Evolutionary conservation across 2,329 filamentous ascomycete genomes (phyloP).

Genomic region (Phialophora chinensis): DNA sequence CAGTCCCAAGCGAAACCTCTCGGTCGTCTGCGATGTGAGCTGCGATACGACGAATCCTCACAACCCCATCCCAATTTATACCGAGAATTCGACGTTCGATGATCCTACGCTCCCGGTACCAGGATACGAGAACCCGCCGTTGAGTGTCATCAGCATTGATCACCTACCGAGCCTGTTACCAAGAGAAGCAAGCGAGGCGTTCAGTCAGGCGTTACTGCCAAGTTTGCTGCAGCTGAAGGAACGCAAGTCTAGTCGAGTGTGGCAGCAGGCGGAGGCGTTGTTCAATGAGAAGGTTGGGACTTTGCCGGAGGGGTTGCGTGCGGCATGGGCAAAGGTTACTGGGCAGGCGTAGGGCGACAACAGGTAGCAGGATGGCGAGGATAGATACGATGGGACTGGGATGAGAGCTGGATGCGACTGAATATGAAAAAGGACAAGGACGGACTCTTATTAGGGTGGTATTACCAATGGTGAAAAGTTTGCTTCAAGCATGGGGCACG

Average conservation of each 20-base stretch:
- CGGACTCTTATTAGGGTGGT: not conserved
- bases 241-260: slow-evolving; percentile 73
- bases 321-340: slow-evolving; percentile 25
- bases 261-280: slow-evolving; percentile 81
- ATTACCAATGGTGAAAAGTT: not conserved
- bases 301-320: slow-evolving; percentile 56
- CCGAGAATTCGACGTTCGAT: slow-evolving; percentile 82
- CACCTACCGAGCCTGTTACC: slow-evolving; percentile 84
- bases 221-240: slow-evolving; percentile 79
- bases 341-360: slow-evolving; percentile 10
- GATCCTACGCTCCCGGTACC: slow-evolving; percentile 82
- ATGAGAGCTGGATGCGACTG: not conserved
- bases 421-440: not conserved
- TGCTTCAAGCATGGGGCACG: not conserved
- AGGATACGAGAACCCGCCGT: slow-evolving; percentile 62
- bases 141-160: slow-evolving; percentile 87
- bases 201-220: slow-evolving; percentile 78
- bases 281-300: slow-evolving; percentile 74
- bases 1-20: slow-evolving; percentile 71
- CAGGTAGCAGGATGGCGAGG: slow-evolving; percentile 4
- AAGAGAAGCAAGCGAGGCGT: slow-evolving; percentile 84
- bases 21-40: slow-evolving; percentile 77
- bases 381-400: not conserved
- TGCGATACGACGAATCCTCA: slow-evolving; percentile 54
- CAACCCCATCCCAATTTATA: slow-evolving; percentile 73